phyloP scores from a whole-genome alignment of 1,139 yeast species.

The Yamadazyma diospyri region DNA sequence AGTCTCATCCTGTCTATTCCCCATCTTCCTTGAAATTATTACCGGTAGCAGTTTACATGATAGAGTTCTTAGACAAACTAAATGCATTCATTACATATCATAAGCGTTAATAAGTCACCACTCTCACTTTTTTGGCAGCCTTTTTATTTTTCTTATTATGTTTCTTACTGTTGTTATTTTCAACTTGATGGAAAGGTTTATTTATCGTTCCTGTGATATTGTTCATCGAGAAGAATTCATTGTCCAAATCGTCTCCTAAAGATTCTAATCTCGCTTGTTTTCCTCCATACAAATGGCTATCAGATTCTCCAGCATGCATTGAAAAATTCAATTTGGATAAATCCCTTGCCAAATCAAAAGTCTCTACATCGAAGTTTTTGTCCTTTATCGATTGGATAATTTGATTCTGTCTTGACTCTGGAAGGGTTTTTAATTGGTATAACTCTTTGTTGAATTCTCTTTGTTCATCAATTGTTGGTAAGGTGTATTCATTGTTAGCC shows the following conservation, averaged over 20 bases:
- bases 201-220: conserved; percentile 59
- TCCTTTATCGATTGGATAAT: conserved; percentile 55
- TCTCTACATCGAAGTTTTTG: conserved; percentile 49
- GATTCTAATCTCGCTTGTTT: conserved; percentile 74
- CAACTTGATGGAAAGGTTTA: conserved; percentile 69
- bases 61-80: conserved; percentile 1
- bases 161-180: conserved; percentile 48
- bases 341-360: conserved; percentile 66
- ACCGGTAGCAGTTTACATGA: too few species aligned
- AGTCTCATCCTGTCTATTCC: too few species aligned
- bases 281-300: conserved; percentile 61
- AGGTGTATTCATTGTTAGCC: conserved; percentile 37
- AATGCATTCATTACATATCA: background rate
- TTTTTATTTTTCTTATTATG: conserved; percentile 79
- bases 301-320: conserved; percentile 51
- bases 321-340: conserved; percentile 74
- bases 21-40: too few species aligned
- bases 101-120: conserved; percentile 25
- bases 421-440: conserved; percentile 60
- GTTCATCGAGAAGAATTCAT: conserved; percentile 74
- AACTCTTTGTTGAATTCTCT: conserved; percentile 69
- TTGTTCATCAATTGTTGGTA: conserved; percentile 43
- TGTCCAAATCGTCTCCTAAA: conserved; percentile 77
- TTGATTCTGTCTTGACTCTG: conserved; percentile 73
- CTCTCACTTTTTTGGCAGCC: conserved; percentile 46